phyloP scores from a whole-genome alignment of 2,329 filamentous ascomycete species.

The Lachnellula suecica region DNA sequence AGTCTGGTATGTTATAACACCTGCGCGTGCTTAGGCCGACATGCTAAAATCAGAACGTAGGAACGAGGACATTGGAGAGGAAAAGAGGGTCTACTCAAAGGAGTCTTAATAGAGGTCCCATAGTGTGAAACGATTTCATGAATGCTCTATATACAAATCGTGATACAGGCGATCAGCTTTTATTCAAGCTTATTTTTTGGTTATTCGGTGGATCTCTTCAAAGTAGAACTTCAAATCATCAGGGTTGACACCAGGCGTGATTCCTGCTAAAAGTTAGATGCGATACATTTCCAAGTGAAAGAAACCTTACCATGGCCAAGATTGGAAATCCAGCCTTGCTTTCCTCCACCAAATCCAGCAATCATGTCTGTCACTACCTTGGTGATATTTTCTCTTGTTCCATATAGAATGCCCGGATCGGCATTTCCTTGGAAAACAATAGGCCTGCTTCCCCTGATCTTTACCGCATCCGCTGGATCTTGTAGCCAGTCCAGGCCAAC shows the following conservation, averaged over 20 bases:
- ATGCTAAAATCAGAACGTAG: slow-evolving; percentile 30
- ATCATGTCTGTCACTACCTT: slow-evolving; percentile 83
- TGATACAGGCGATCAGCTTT: slow-evolving; percentile 19
- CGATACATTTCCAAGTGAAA: slow-evolving; percentile 5
- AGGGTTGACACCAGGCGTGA: slow-evolving; percentile 92
- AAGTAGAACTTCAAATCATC: slow-evolving; percentile 94
- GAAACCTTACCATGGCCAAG: slow-evolving; percentile 80
- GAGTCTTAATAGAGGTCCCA: no score
- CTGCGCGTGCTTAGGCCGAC: neutral
- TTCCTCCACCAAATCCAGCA: slow-evolving; percentile 74
- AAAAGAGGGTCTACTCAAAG: slow-evolving; percentile 41
- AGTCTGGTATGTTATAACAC: slow-evolving; percentile 54
- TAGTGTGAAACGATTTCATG: neutral
- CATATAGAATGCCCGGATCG: slow-evolving; percentile 91
- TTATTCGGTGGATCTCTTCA: slow-evolving; percentile 79
- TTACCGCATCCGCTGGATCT: slow-evolving; percentile 80
- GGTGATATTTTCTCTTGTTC: slow-evolving; percentile 78
- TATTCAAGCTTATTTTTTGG: no score
- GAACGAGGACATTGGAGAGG: slow-evolving; percentile 60
- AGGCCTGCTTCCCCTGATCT: slow-evolving; percentile 70
- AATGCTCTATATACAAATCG: neutral
- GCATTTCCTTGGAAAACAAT: slow-evolving; percentile 92
- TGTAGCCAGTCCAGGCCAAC: slow-evolving; percentile 95
- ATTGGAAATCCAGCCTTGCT: slow-evolving; percentile 95
- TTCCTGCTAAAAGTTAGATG: slow-evolving; percentile 53